A percentile compares a stretch with the other conserved stretches of the same genome.
phyloP scores from a whole-genome alignment of 129 eudicot genomes.

The Tanacetum coccineum region DNA sequence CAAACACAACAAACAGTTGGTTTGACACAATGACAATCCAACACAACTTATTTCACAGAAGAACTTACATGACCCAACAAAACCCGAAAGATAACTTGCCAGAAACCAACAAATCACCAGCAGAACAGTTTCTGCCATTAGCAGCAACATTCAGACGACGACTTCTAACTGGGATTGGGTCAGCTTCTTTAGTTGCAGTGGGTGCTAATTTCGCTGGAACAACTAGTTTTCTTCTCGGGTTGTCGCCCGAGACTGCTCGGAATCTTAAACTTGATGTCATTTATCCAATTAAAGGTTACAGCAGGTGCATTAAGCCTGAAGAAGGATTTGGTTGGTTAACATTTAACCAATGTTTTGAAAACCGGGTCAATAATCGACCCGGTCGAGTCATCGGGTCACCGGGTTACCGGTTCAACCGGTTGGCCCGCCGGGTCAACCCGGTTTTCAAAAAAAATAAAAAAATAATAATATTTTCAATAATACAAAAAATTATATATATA shows the following conservation, averaged over 20 bases:
- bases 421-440: no score
- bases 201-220: constrained; percentile 89
- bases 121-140: constrained; percentile 63
- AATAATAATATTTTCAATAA: no score
- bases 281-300: constrained; percentile 73
- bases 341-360: no score
- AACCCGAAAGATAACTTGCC: constrained; percentile 36
- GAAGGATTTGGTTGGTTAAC: constrained; percentile 88
- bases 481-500: no score
- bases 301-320: constrained; percentile 56
- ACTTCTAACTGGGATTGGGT: constrained; percentile 63
- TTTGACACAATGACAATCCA: constrained; percentile 27
- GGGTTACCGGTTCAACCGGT: no score
- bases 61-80: constrained; percentile 44
- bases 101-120: constrained; percentile 44
- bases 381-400: no score
- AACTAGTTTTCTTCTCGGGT: constrained; percentile 81
- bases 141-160: constrained; percentile 68
- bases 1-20: constrained; percentile 2
- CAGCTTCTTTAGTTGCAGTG: constrained; percentile 70
- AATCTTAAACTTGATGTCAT: constrained; percentile 80
- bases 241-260: constrained; percentile 66
- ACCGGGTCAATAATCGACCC: no score
- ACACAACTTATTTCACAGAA: constrained; percentile 17
- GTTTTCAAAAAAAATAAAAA: no score